Conservation (phyloP, 805 yeast species). For the Saccharomycopsis sp. region DNA sequence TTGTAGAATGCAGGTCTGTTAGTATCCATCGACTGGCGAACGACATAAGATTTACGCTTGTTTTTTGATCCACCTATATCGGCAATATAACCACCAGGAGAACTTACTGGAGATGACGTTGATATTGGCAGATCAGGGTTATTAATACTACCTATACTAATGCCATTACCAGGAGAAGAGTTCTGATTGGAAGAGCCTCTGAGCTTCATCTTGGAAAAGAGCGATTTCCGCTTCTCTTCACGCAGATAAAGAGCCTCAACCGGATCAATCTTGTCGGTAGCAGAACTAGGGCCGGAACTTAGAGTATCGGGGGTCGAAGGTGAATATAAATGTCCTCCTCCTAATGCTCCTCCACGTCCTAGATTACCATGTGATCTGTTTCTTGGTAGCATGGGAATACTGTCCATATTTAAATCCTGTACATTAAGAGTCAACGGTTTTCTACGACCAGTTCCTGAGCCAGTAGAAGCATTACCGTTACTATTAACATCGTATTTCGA, state of each 20-base stretch:
- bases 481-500: not conserved
- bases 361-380: not conserved
- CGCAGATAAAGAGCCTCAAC: slow-evolving; percentile 15
- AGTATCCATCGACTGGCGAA: not conserved
- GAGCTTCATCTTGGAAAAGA: slow-evolving; percentile 2
- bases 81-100: not conserved
- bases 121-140: not conserved
- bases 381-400: slow-evolving; percentile 8
- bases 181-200: not conserved
- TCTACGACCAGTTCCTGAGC: slow-evolving; percentile 4
- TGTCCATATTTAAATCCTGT: not conserved
- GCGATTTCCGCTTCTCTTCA: slow-evolving; percentile 9
- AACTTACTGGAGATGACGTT: not conserved
- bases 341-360: not conserved
- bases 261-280: slow-evolving; percentile 7
- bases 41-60: not conserved
- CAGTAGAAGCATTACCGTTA: not conserved
- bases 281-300: slow-evolving; percentile 1
- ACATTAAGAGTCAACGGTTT: not conserved
- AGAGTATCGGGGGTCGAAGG: not conserved
- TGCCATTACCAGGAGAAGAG: not conserved
- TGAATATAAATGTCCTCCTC: not conserved
- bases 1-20: not conserved
- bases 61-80: not conserved
- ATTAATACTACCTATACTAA: not conserved